Base-by-base conservation (phyloP, 345 rosid genomes). In the Brassica carinata region DNA sequence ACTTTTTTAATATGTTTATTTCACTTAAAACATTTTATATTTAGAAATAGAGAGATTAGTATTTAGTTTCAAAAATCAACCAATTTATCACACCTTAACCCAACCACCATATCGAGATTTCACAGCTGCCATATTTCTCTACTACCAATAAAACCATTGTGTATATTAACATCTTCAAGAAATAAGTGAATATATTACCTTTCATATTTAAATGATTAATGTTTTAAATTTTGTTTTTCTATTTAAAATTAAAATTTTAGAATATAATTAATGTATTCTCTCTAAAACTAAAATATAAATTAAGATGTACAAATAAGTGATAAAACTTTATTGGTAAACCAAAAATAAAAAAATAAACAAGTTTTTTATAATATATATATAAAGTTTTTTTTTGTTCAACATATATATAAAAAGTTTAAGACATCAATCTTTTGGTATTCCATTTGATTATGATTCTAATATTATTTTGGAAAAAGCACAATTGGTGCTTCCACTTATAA, bases 401-500 rank as follows among this genome's bases (percentile, higher is more conserved):
- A 38, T 38, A 38, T 38, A 38, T 38, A 2, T 38, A 38, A 8
- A 38, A 38, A 34, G 8, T 38, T 38, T 38, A 38, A 38, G 45
- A 38, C 9, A 38, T 38, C 45, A 38, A 8, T 38, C 10, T 38
- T 38, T 38, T 38, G 45, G 45, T 38, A 8, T 2, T 38, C 8
- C 48, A 40, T 11, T 10, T 40, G 14, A 40, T 40, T 40, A 40
- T 3, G 14, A 40, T 40, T 9, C 14, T 10, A 40, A 40, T 10
- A 38, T 38, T 38, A 40, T 40, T 40, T 40, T 8, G 48, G 13
- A 9, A 40, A 40, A 40, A 40, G 14, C 48, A 40, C 48, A 30
- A 72, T 83, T 75, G 78, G 84, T 85, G 85, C 67, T 75, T 64
- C 82, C 79, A 31, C 92, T 89, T 88, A 81, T 80, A 70, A 85